Conservation (phyloP, 1,139 yeast genomes). For the Torulaspora pretoriensis region DNA sequence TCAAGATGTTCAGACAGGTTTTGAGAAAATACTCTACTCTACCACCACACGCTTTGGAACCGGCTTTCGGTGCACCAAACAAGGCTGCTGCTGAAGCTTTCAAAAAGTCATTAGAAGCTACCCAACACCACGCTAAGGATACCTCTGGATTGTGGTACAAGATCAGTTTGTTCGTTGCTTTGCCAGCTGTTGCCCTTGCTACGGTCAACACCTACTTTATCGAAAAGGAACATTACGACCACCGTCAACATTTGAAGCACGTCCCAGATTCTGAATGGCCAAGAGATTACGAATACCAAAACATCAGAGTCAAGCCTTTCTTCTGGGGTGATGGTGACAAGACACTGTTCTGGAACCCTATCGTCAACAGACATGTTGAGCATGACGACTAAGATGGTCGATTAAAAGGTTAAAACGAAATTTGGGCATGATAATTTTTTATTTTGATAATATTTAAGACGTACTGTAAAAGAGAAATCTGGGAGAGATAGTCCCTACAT, state of each 20-base stretch:
- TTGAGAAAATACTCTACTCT: constrained; percentile 31
- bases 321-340: constrained; percentile 99
- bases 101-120: constrained; percentile 49
- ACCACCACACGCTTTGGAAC: constrained; percentile 33
- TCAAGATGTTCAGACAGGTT: constrained; percentile 30
- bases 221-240: constrained; percentile 85
- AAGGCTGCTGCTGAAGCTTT: constrained; percentile 53
- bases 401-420: constrained; percentile 1
- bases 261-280: constrained; percentile 91
- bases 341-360: constrained; percentile 94
- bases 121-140: constrained; percentile 71
- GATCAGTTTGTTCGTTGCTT: constrained; percentile 71
- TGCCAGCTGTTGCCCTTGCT: constrained; percentile 73
- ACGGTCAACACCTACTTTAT: constrained; percentile 75
- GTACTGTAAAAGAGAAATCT: constrained; percentile 1
- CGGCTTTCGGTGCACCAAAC: constrained; percentile 41
- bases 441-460: constrained; percentile 13
- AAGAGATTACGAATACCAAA: constrained; percentile 81
- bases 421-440: constrained; percentile 11
- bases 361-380: constrained; percentile 75
- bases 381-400: constrained; percentile 18
- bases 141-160: constrained; percentile 83
- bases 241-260: constrained; percentile 75
- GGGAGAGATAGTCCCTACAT: neutral
- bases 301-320: constrained; percentile 78